Conservation (phyloP, 257 asterid species). For the Solanum arcanum region DNA sequence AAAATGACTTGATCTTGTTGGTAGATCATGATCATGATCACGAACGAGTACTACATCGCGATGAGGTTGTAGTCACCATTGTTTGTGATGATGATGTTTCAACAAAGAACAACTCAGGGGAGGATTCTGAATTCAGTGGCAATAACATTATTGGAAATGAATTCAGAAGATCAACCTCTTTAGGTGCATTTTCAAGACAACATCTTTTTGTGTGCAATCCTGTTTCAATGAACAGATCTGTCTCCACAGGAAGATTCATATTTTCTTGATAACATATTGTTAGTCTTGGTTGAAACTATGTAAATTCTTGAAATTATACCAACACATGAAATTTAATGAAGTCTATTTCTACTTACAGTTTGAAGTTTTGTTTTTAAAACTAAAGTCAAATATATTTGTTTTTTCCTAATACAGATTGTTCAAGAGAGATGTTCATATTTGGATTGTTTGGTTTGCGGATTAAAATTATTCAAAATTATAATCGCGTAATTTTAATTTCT, state of each 20-base stretch:
- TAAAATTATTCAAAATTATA: background rate
- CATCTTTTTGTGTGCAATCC: conserved; percentile 10
- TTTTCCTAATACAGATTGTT: too few relatives aligned
- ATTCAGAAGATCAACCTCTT: conserved; percentile 28
- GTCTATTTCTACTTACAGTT: background rate
- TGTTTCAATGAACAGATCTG: conserved; percentile 32
- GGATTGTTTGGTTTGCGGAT: background rate
- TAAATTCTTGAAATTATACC: background rate
- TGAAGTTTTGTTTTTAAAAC: too few relatives aligned
- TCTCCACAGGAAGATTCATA: conserved; percentile 35
- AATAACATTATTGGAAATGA: background rate
- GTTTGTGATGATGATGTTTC: background rate
- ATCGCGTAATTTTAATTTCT: too few relatives aligned
- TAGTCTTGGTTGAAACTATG: background rate
- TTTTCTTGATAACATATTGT: conserved; percentile 12
- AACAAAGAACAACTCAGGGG: background rate
- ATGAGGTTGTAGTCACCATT: conserved; percentile 11
- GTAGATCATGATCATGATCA: conserved; percentile 32
- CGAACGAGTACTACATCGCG: background rate
- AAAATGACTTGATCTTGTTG: conserved; percentile 27
- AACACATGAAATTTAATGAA: background rate
- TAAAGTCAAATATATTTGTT: too few relatives aligned
- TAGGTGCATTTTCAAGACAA: conserved; percentile 22
- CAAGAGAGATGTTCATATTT: too few relatives aligned
- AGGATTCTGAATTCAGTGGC: background rate